Evolutionary conservation across 768 basidiomycete species (phyloP).

Genomic region (Agrocybe praecox): DNA sequence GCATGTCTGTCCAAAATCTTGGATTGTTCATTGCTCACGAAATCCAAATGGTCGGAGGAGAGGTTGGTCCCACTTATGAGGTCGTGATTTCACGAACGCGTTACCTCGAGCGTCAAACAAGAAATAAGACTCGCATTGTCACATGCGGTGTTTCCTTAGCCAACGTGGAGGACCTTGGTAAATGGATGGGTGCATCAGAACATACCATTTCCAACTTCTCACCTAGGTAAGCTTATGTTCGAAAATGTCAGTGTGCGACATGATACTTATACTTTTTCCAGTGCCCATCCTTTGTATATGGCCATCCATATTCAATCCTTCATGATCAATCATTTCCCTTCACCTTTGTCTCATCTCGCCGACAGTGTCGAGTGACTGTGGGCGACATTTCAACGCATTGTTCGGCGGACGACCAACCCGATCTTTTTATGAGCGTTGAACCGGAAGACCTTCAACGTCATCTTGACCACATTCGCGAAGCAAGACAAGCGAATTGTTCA

Average conservation of each 20-base stretch:
- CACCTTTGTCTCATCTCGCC: slow-evolving; percentile 89
- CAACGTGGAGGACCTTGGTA: slow-evolving; percentile 93
- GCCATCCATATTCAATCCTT: slow-evolving; percentile 97
- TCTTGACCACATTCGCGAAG: slow-evolving; percentile 83
- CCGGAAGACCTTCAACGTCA: slow-evolving; percentile 82
- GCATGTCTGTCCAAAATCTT: slow-evolving; percentile 94
- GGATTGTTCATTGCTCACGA: slow-evolving; percentile 95
- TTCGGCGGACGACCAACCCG: slow-evolving; percentile 80
- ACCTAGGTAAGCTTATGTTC: slow-evolving; percentile 60
- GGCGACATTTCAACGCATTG: slow-evolving; percentile 91
- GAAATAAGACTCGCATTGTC: slow-evolving; percentile 90
- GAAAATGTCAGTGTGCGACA: slow-evolving; percentile 3
- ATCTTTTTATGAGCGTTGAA: slow-evolving; percentile 90
- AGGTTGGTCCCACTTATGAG: slow-evolving; percentile 95
- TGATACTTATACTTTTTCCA: slow-evolving; percentile 26
- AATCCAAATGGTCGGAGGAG: slow-evolving; percentile 93
- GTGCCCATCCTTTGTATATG: slow-evolving; percentile 96
- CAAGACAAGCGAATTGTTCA: slow-evolving; percentile 96
- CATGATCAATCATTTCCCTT: slow-evolving; percentile 94
- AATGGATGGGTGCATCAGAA: slow-evolving; percentile 95
- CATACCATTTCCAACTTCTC: slow-evolving; percentile 99
- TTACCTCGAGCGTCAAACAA: slow-evolving; percentile 93
- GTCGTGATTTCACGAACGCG: slow-evolving; percentile 96
- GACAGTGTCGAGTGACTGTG: slow-evolving; percentile 93
- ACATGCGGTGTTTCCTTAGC: slow-evolving; percentile 95